These are phyloP conservation scores for Hibiscus trionum DNA, from an alignment of 345 rosid genomes.

Conservation along the genomic window DNA sequence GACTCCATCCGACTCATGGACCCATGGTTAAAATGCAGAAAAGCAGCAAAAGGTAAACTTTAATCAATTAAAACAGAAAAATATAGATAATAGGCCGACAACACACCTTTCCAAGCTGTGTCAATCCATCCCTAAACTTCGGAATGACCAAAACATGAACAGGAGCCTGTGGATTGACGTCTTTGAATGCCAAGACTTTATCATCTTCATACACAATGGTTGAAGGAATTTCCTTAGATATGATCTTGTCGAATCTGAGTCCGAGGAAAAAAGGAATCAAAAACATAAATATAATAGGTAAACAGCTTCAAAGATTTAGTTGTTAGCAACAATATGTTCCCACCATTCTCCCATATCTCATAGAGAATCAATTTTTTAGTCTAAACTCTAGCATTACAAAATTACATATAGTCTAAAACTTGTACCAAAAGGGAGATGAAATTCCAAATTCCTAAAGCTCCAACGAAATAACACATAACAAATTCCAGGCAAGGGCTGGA, in stretches of 20 bases:
- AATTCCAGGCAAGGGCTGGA: constrained; percentile 10
- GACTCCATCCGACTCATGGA: not conserved
- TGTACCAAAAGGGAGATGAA: not conserved
- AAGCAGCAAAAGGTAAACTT: not conserved
- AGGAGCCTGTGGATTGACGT: constrained; percentile 79
- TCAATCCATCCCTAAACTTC: constrained; percentile 73
- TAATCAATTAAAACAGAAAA: not conserved
- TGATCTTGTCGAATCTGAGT: constrained; percentile 80
- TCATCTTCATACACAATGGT: constrained; percentile 88
- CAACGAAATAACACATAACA: not conserved
- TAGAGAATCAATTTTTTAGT: not conserved
- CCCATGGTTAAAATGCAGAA: not conserved
- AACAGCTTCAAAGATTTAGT: not conserved
- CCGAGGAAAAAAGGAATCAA: not conserved
- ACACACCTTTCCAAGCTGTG: constrained; percentile 60
- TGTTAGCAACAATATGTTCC: too few species aligned
- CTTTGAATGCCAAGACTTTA: constrained; percentile 81
- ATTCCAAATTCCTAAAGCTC: not conserved
- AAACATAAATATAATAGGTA: not conserved
- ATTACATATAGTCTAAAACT: not conserved
- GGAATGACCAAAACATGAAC: constrained; percentile 87
- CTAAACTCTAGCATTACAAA: not conserved
- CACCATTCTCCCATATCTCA: not conserved
- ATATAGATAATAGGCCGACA: not conserved
- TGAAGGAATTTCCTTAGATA: constrained; percentile 80